phyloP scores from a whole-genome alignment of 225 moss, liverwort and hornwort species.

The Pleurozium schreberi region DNA sequence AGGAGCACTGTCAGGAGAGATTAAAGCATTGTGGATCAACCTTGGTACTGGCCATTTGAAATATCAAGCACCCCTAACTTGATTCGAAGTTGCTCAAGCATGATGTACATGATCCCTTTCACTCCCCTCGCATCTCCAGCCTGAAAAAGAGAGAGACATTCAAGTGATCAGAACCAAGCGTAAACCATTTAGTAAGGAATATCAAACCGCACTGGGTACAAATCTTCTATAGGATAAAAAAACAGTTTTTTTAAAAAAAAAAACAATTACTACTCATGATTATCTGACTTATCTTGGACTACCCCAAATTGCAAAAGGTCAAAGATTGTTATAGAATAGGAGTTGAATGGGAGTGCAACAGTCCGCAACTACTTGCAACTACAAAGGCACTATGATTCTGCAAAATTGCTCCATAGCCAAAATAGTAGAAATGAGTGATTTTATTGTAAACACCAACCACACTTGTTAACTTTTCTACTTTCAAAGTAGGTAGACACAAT shows the following conservation, averaged over 20 bases:
- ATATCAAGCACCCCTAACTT: conserved; percentile 17
- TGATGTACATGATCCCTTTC: background rate
- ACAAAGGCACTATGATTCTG: background rate
- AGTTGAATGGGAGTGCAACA: background rate
- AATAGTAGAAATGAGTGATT: background rate
- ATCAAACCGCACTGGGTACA: background rate
- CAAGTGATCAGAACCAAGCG: background rate
- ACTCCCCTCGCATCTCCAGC: background rate
- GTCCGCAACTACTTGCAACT: background rate
- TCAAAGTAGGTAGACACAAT: background rate
- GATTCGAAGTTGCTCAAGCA: conserved; percentile 2
- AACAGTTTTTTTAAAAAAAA: too few relatives aligned
- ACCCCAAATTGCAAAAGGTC: background rate
- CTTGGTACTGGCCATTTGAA: conserved; percentile 4
- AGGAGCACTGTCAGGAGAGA: background rate
- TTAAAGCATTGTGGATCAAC: background rate
- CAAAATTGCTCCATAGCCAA: background rate
- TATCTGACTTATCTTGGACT: background rate
- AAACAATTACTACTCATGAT: background rate
- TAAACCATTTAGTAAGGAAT: background rate
- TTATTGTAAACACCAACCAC: too few relatives aligned
- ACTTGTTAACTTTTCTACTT: background rate
- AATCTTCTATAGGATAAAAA: background rate
- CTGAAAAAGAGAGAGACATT: background rate
- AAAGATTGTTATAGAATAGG: background rate